These are phyloP conservation scores for Agrocybe praecox DNA, from an alignment of 768 basidiomycete species.

Conservation along the genomic window DNA sequence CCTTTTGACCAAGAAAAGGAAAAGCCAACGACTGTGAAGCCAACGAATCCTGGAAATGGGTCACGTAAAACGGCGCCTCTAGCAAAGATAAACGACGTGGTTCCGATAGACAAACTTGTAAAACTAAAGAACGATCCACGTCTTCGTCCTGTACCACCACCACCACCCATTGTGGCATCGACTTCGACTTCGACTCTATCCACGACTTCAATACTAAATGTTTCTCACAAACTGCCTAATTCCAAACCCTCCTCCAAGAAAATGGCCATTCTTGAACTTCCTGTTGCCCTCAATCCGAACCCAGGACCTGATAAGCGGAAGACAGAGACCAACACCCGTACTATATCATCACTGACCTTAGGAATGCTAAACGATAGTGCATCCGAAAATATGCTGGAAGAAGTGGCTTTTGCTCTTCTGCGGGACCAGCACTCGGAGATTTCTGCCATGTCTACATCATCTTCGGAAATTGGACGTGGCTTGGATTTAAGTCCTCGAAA, in stretches of 20 bases:
- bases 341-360: conserved; percentile 27
- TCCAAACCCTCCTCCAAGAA: conserved; percentile 15
- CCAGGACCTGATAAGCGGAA: conserved; percentile 23
- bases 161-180: conserved; percentile 3
- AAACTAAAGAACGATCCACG: not conserved
- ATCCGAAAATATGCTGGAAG: conserved; percentile 39
- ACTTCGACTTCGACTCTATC: not conserved
- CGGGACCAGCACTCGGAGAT: conserved; percentile 44
- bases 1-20: conserved; percentile 7
- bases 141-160: conserved; percentile 5
- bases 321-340: conserved; percentile 50
- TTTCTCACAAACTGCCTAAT: not conserved
- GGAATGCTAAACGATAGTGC: conserved; percentile 53
- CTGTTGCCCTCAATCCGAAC: conserved; percentile 11
- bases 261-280: conserved; percentile 27
- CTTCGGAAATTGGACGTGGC: conserved; percentile 44
- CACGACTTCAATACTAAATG: not conserved
- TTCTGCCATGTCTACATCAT: not conserved
- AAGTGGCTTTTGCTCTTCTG: conserved; percentile 55
- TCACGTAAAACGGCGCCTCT: not conserved
- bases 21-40: not conserved
- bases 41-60: not conserved
- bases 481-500: conserved; percentile 64
- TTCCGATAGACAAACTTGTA: not conserved
- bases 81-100: not conserved